Percentiles rank a stretch among this genome's conserved stretches.
Evolutionary conservation across 139 green algal species (phyloP).

Genomic region (Chlamydomonas applanata): DNA sequence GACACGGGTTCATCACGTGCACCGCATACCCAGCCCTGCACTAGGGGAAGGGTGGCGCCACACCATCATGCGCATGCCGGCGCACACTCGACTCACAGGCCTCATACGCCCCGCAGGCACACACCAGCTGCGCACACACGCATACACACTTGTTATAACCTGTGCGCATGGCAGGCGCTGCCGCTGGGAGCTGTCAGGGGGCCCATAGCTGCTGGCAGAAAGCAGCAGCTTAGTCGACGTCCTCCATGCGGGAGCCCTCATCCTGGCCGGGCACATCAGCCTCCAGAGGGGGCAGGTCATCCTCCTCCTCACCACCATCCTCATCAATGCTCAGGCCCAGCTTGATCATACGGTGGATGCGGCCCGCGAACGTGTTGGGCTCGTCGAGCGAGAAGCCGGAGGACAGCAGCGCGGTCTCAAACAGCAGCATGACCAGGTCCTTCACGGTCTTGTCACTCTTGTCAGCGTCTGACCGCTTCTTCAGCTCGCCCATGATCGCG

Average conservation of each 20-base stretch:
- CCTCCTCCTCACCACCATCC: slow-evolving; percentile 73
- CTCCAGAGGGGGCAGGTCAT: slow-evolving; percentile 92
- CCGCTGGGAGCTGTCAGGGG: no score
- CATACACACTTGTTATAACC: no score
- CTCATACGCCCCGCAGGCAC: no score
- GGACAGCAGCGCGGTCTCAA: slow-evolving; percentile 96
- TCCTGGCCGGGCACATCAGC: slow-evolving; percentile 74
- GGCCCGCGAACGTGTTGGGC: slow-evolving; percentile 92
- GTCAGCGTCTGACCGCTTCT: slow-evolving; percentile 86
- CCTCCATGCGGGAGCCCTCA: slow-evolving; percentile 96
- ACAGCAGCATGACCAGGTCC: slow-evolving; percentile 97
- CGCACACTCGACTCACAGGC: no score
- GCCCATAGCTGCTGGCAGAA: no score
- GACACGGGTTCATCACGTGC: no score
- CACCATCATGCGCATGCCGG: no score
- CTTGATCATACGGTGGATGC: slow-evolving; percentile 99
- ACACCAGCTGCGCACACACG: no score
- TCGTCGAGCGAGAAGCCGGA: slow-evolving; percentile 98
- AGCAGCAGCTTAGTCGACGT: slow-evolving; percentile 78
- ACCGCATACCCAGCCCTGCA: no score
- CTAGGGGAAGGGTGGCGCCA: no score
- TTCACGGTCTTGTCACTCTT: slow-evolving; percentile 99
- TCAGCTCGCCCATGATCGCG: slow-evolving; percentile 93
- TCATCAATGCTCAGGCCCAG: slow-evolving; percentile 98
- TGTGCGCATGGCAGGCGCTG: no score